Evolutionary conservation across 805 yeast genomes (phyloP).

Genomic region (Alloascoidea hylecoeti): DNA sequence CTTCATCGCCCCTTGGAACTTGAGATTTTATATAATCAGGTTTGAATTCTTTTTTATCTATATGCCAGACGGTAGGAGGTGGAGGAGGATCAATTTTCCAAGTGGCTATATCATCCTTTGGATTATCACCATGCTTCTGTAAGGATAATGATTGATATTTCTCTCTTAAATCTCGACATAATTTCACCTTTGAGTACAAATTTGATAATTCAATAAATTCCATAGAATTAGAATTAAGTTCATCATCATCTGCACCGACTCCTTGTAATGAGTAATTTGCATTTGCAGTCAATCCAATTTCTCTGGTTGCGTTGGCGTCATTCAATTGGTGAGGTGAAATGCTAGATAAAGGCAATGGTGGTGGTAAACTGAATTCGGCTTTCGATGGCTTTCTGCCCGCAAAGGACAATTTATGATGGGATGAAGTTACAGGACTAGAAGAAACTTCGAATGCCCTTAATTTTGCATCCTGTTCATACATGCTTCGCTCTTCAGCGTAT

Average conservation of each 20-base stretch:
- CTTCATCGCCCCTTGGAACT: conserved; percentile 24
- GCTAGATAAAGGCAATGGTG: too few species aligned
- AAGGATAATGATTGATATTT: conserved; percentile 59
- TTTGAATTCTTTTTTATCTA: conserved; percentile 23
- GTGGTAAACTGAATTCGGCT: too few species aligned
- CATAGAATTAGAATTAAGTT: too few species aligned
- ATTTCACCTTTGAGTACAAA: conserved; percentile 44
- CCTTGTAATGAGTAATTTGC: too few species aligned
- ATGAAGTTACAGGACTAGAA: too few species aligned
- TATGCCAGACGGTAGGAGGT: conserved; percentile 79
- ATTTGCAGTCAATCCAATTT: too few species aligned
- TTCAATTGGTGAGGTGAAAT: too few species aligned
- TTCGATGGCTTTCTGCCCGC: too few species aligned
- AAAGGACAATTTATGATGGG: too few species aligned
- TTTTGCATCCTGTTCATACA: conserved; percentile 58
- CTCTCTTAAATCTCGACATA: conserved; percentile 60
- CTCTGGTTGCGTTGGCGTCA: too few species aligned
- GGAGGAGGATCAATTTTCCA: conserved; percentile 92
- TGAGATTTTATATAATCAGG: conserved; percentile 25
- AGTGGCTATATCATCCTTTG: conserved; percentile 49
- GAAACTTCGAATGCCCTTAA: too few species aligned
- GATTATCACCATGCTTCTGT: conserved; percentile 69
- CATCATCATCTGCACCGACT: too few species aligned
- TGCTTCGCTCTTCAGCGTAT: conserved; percentile 45
- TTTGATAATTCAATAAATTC: conserved; percentile 24